phyloP scores from a whole-genome alignment of 192 early-diverging fungal genomes.

The Coemansia sp. region DNA sequence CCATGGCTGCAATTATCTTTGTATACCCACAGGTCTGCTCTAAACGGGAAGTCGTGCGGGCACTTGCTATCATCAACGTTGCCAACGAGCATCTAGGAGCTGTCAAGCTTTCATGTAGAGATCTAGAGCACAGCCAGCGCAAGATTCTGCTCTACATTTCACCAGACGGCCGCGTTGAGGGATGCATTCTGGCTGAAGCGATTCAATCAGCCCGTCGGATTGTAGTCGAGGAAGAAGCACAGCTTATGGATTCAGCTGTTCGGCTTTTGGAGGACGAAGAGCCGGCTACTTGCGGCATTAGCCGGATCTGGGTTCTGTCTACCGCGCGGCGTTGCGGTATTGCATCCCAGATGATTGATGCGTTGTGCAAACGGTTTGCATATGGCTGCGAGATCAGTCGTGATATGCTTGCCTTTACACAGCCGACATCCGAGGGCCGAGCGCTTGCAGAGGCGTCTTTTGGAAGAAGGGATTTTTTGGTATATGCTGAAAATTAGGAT shows the following conservation, averaged over 20 bases:
- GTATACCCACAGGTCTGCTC: conserved; percentile 21
- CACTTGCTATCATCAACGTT: conserved; percentile 37
- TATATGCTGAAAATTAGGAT: conserved; percentile 43
- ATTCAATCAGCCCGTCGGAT: conserved; percentile 31
- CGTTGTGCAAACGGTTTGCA: conserved; percentile 41
- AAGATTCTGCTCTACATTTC: conserved; percentile 53
- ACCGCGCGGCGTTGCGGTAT: conserved; percentile 49
- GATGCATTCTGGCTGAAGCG: conserved; percentile 56
- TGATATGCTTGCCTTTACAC: conserved; percentile 54
- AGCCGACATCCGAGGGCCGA: conserved; percentile 55
- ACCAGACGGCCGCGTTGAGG: conserved; percentile 24
- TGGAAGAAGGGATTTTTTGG: conserved; percentile 56
- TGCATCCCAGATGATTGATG: conserved; percentile 43
- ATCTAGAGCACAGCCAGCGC: conserved; percentile 20
- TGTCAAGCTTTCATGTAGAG: conserved; percentile 14
- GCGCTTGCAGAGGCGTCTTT: conserved; percentile 51
- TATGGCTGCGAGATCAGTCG: conserved; percentile 43
- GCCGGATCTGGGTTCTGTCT: conserved; percentile 58
- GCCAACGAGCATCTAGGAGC: conserved; percentile 54
- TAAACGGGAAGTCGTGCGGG: conserved; percentile 31
- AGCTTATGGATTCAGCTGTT: neutral
- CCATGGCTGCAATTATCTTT: conserved; percentile 11
- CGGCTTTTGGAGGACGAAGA: neutral
- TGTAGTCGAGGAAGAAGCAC: neutral
- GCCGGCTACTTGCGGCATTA: conserved; percentile 54